Conservation (phyloP, 176 grass and related monocot genomes). For the Pharus latifolius region DNA sequence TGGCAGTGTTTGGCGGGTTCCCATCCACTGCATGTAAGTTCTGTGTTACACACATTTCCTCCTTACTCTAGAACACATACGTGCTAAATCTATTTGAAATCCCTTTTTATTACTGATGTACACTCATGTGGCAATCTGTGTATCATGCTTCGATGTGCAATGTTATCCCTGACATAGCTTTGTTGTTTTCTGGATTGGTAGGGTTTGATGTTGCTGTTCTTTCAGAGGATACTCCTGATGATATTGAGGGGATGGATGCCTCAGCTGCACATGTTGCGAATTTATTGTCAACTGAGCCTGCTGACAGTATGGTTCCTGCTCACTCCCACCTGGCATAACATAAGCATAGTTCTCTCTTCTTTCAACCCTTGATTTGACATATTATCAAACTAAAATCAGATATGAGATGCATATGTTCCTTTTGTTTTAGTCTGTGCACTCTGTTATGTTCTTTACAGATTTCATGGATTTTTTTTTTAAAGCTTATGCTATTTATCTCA, state of each 20-base stretch:
- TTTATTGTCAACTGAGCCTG: slow-evolving; percentile 81
- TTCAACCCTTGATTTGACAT: neutral
- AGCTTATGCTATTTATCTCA: neutral
- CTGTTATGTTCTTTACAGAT: neutral
- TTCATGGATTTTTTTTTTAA: neutral
- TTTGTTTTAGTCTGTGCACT: neutral
- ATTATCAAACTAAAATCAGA: neutral
- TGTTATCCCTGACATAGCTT: neutral
- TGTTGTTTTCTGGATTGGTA: slow-evolving; percentile 13
- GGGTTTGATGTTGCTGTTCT: slow-evolving; percentile 94
- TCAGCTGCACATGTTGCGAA: slow-evolving; percentile 93
- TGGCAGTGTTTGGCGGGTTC: slow-evolving; percentile 80
- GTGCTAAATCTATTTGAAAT: neutral
- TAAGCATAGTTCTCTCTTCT: neutral
- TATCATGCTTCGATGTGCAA: neutral
- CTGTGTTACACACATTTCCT: neutral
- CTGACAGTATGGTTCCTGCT: slow-evolving; percentile 68
- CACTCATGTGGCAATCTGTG: neutral
- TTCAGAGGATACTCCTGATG: slow-evolving; percentile 68
- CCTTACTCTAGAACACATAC: neutral
- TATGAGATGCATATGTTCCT: neutral
- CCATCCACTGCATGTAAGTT: slow-evolving; percentile 82
- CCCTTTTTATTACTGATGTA: neutral
- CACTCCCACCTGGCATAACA: neutral
- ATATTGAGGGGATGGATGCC: slow-evolving; percentile 81